Conservation (phyloP, 805 yeast species). For the Saccharomycopsis vini region DNA sequence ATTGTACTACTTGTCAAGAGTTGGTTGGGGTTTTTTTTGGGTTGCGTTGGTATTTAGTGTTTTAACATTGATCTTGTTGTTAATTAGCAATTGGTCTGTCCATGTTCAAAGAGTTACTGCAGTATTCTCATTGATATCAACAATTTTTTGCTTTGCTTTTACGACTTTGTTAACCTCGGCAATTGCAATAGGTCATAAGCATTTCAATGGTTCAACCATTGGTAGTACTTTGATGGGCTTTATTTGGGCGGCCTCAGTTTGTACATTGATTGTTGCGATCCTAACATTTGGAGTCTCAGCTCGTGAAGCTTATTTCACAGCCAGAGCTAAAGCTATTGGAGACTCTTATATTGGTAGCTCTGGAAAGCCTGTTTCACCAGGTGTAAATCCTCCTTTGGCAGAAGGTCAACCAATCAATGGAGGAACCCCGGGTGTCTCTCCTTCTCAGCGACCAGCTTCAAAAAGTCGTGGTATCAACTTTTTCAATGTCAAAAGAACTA, state of each 20-base stretch:
- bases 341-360: conserved; percentile 5
- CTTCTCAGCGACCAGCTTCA: conserved; percentile 3
- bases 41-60: conserved; percentile 54
- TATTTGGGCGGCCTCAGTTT: conserved; percentile 61
- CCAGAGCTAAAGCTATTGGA: conserved; percentile 9
- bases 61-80: conserved; percentile 46
- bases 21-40: conserved; percentile 56
- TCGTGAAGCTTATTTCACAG: conserved; percentile 14
- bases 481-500: conserved; percentile 16
- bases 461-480: conserved; percentile 18
- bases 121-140: conserved; percentile 22
- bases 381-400: not conserved
- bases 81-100: conserved; percentile 48
- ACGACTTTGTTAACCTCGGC: conserved; percentile 17
- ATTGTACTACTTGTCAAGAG: conserved; percentile 59
- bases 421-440: conserved; percentile 5
- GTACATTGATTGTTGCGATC: conserved; percentile 41
- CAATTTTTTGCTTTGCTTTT: conserved; percentile 11
- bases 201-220: conserved; percentile 47
- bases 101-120: conserved; percentile 47
- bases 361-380: conserved; percentile 11
- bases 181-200: conserved; percentile 62
- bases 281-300: conserved; percentile 37
- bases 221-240: conserved; percentile 55
- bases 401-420: conserved; percentile 3